Conservation (phyloP, 176 grass and related monocot species). For the Pharus latifolius region DNA sequence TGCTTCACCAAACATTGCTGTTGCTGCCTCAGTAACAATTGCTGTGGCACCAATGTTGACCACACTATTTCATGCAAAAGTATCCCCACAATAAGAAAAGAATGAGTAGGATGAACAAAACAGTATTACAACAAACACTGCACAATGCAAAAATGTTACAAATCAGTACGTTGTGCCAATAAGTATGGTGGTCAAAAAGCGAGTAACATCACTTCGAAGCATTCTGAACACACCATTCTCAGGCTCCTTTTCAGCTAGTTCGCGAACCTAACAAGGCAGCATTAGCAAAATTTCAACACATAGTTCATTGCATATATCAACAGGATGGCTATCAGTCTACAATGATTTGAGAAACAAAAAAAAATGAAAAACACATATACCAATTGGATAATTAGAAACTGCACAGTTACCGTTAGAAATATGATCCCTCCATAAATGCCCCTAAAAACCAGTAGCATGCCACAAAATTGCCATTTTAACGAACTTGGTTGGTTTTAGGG, state of each 20-base stretch:
- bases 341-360: neutral
- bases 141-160: neutral
- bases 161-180: slow-evolving; percentile 87
- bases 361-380: neutral
- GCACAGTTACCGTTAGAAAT: neutral
- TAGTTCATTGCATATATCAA: neutral
- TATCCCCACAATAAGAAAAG: neutral
- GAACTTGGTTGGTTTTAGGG: neutral
- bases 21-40: slow-evolving; percentile 90
- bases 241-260: slow-evolving; percentile 95
- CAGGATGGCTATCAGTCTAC: neutral
- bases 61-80: slow-evolving; percentile 51
- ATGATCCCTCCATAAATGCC: neutral
- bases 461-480: neutral
- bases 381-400: neutral
- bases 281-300: slow-evolving; percentile 8
- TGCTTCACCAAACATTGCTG: slow-evolving; percentile 96
- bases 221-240: slow-evolving; percentile 96
- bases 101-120: neutral
- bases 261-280: slow-evolving; percentile 38
- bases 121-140: slow-evolving; percentile 1
- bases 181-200: slow-evolving; percentile 94
- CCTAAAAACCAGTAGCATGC: neutral
- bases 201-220: slow-evolving; percentile 89
- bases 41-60: slow-evolving; percentile 95